A percentile compares a stretch with the other conserved stretches of the same genome.
These are phyloP conservation scores for Fraxinus greggii DNA, from an alignment of 305 asterid species.

Conservation along the genomic window DNA sequence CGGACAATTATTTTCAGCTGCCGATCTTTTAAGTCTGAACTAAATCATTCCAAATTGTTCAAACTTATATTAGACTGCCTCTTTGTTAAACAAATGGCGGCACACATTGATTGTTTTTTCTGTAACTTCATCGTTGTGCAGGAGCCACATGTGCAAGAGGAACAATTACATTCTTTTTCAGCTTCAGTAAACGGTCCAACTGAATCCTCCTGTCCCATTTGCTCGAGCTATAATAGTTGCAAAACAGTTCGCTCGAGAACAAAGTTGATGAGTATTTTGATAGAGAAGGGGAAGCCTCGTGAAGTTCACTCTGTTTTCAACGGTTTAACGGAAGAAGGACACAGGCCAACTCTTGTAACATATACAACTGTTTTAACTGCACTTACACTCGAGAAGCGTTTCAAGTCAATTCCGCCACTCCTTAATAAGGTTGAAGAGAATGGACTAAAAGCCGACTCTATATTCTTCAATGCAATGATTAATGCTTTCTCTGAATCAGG, in stretches of 20 bases:
- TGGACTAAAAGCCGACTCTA: constrained; percentile 82
- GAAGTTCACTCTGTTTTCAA: constrained; percentile 66
- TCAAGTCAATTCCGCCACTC: constrained; percentile 73
- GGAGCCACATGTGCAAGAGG: constrained; percentile 52
- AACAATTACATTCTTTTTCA: constrained; percentile 30
- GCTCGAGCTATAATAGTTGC: constrained; percentile 54
- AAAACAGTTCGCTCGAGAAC: constrained; percentile 78
- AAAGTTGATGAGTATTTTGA: constrained; percentile 73
- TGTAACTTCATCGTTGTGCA: constrained; percentile 31
- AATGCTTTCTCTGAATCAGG: constrained; percentile 94
- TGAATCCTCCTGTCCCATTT: constrained; percentile 50
- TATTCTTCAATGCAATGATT: constrained; percentile 89
- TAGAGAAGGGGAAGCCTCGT: constrained; percentile 58
- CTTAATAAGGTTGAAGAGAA: constrained; percentile 61
- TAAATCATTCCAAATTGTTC: neutral
- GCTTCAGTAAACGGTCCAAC: constrained; percentile 29
- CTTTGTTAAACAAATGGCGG: neutral
- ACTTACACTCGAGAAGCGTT: constrained; percentile 69
- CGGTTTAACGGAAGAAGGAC: constrained; percentile 74
- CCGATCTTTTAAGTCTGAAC: neutral
- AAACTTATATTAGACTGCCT: neutral
- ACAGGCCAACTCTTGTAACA: constrained; percentile 79
- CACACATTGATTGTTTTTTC: neutral
- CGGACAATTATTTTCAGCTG: neutral
- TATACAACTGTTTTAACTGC: constrained; percentile 84